Base-by-base conservation (phyloP, 1,139 yeast genomes). In the Suhomyces wounanorum region DNA sequence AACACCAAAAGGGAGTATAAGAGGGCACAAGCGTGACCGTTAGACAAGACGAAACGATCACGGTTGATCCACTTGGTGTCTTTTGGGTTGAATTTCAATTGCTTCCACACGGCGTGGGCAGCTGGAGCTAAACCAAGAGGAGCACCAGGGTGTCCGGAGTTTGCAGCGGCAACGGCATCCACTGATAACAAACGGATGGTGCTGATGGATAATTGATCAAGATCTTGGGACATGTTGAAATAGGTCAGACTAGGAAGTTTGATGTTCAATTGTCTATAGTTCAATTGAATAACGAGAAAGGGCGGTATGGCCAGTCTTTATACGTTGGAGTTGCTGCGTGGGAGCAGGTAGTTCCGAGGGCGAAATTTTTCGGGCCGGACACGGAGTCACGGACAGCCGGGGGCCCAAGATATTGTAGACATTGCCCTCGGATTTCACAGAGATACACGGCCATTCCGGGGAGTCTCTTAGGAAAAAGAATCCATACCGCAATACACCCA, bases 81-180 rank as follows among this genome's bases (percentile, higher is more conserved):
- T 76, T 85, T 82, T 63, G 98, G 96, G 83, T 89, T 90, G 77
- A 90, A 84, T 65, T 77, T 85, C 89, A 92, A 81, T 68, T 85
- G 82, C 70, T 84, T 80, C 85, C 87, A 94, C 55, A 92, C 82
- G 49, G 96, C 79, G 59, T 76, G 79, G 55, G 81, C 81, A 44
- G 80, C 80, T 37, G 81, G 97, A 28, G 99, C 98, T 72, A 94
- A 78, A 58, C 98, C 99, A 83, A 94, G 84, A 64, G 99, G 99
- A 51, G 99, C 97, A 82, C 99, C 99, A 51, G 99, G 99, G 78
- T 94, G 99, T 62, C 99, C 99, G 55, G 97, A 87, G 76, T 94
- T 89, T 65, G 98, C 96, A 70, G 85, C 83, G 55, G 86, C 81
- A 56, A 89, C 96, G 59, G 89, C 86, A 73, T 94, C 99, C 53